Conservation (phyloP, 371 early-diverging fungal genomes). For the Rhizopus delemar region DNA sequence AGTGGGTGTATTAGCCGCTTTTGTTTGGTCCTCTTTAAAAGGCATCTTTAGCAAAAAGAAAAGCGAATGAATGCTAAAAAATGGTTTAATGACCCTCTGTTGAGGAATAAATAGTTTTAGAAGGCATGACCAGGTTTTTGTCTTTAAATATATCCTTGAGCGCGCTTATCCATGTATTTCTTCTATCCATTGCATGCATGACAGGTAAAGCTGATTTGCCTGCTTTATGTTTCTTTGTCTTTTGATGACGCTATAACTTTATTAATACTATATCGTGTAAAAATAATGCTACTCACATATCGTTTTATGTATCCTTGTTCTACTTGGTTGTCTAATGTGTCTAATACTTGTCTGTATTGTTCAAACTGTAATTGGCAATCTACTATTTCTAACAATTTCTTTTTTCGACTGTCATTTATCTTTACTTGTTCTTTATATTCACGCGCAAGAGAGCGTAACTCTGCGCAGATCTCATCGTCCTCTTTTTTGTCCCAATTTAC, state of each 20-base stretch:
- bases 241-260: conserved; percentile 58
- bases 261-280: neutral
- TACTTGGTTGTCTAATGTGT: conserved; percentile 83
- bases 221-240: conserved; percentile 72
- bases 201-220: conserved; percentile 55
- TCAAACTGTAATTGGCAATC: conserved; percentile 80
- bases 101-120: conserved; percentile 55
- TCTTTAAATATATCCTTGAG: conserved; percentile 63
- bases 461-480: conserved; percentile 81
- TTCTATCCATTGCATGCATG: conserved; percentile 55
- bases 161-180: conserved; percentile 43
- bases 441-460: conserved; percentile 67
- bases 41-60: conserved; percentile 45
- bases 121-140: conserved; percentile 69
- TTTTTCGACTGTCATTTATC: conserved; percentile 69
- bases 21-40: conserved; percentile 46
- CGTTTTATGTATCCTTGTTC: conserved; percentile 84
- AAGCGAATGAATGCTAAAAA: conserved; percentile 30
- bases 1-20: conserved; percentile 47
- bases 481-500: conserved; percentile 69
- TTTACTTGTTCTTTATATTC: conserved; percentile 73
- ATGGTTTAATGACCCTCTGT: neutral
- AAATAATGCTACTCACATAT: conserved; percentile 65
- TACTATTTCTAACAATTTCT: conserved; percentile 67
- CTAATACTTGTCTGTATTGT: conserved; percentile 84